phyloP scores from a whole-genome alignment of 768 basidiomycete species.

The Pseudohyphozyma bogoriensis region DNA sequence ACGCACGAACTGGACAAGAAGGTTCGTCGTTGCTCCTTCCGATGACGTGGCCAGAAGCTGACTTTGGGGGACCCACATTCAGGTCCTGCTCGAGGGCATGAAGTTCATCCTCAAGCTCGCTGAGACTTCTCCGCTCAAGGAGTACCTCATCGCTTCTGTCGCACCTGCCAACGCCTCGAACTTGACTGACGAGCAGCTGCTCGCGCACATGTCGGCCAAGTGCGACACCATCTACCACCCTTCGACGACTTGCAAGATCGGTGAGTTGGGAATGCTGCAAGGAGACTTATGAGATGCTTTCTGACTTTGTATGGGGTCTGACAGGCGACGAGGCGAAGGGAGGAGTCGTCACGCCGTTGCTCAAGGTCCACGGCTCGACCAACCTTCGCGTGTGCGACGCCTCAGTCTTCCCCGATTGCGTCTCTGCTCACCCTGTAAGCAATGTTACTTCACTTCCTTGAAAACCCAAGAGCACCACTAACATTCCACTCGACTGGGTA shows the following conservation, averaged over 20 bases:
- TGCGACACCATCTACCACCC: constrained; percentile 29
- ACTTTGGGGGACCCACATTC: not conserved
- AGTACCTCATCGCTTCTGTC: constrained; percentile 5
- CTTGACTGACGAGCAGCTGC: constrained; percentile 11
- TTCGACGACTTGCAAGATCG: constrained; percentile 15
- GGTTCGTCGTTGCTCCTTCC: constrained; percentile 1
- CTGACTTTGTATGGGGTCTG: not conserved
- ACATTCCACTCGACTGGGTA: not conserved
- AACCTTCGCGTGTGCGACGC: constrained; percentile 27
- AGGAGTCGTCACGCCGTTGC: constrained; percentile 7
- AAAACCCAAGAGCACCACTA: too few species aligned
- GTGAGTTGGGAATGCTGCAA: too few species aligned
- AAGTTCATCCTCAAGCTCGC: constrained; percentile 16
- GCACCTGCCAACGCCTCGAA: constrained; percentile 3
- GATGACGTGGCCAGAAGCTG: too few species aligned
- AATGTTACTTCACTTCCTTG: too few species aligned
- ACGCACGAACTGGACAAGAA: constrained; percentile 15
- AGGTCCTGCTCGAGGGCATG: constrained; percentile 27
- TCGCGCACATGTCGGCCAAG: constrained; percentile 7
- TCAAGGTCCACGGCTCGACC: constrained; percentile 6
- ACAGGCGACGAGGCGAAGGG: constrained; percentile 2
- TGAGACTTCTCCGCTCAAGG: constrained; percentile 10
- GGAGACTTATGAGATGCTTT: too few species aligned
- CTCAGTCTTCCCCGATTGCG: constrained; percentile 28
- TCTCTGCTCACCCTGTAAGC: constrained; percentile 27